Conservation (phyloP, 202 grass and related monocot genomes). For the Setaria italica region DNA sequence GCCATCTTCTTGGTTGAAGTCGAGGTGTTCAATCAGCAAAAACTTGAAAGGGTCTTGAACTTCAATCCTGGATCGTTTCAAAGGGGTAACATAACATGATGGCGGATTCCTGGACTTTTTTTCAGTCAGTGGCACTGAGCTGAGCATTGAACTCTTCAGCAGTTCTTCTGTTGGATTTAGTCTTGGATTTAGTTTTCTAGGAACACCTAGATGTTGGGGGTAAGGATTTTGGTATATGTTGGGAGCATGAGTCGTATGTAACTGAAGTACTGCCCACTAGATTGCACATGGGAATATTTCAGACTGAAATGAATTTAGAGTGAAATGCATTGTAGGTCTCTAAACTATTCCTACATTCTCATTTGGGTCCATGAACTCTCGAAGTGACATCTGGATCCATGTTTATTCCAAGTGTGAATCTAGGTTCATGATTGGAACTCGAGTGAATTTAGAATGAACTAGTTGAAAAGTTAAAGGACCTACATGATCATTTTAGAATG, state of each 20-base stretch:
- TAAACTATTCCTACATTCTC: no score
- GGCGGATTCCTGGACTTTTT: not conserved
- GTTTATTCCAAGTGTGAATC: no score
- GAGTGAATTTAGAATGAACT: no score
- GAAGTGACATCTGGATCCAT: no score
- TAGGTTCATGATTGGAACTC: no score
- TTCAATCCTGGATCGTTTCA: constrained; percentile 23
- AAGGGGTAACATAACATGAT: not conserved
- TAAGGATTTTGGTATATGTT: not conserved
- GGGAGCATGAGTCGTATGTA: not conserved
- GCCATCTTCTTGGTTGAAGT: constrained; percentile 61
- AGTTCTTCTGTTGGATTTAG: not conserved
- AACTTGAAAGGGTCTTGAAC: constrained; percentile 30
- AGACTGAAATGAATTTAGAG: not conserved
- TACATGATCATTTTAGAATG: no score
- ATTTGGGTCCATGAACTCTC: no score
- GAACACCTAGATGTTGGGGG: not conserved
- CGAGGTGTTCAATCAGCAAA: constrained; percentile 64
- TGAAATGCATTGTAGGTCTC: no score
- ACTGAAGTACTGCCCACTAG: not conserved
- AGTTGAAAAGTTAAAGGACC: no score
- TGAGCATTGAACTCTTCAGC: not conserved
- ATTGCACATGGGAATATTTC: not conserved
- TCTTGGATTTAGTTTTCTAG: not conserved
- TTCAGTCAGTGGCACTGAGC: not conserved